A percentile compares a stretch with the other conserved stretches of the same genome.
Conservation (phyloP, 495 filamentous ascomycete species). For the Aspergillus hancockii region DNA sequence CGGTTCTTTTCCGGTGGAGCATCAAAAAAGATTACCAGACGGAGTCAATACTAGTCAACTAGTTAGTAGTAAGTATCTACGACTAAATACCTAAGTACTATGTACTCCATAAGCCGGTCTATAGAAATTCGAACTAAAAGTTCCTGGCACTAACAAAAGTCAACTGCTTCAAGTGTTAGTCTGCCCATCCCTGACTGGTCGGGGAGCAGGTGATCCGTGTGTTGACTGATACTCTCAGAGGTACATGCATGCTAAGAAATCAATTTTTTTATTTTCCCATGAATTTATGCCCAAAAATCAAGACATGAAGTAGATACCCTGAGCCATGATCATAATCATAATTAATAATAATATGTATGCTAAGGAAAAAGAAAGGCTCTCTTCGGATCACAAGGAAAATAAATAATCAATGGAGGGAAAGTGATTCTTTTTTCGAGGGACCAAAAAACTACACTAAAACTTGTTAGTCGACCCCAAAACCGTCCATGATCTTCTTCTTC, state of each 20-base stretch:
- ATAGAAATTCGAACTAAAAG: background rate
- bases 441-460: constrained; percentile 1
- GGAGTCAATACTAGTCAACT: background rate
- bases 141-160: background rate
- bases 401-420: background rate
- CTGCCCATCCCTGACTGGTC: constrained; percentile 1
- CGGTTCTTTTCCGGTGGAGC: constrained; percentile 6
- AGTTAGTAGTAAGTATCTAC: too few species aligned
- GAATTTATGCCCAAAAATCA: too few species aligned
- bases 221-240: background rate
- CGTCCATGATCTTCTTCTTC: constrained; percentile 1
- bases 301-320: too few species aligned
- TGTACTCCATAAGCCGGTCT: too few species aligned
- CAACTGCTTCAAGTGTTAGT: too few species aligned
- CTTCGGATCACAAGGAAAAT: background rate
- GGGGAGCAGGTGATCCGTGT: constrained; percentile 5
- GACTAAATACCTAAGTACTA: too few species aligned
- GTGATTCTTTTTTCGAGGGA: constrained; percentile 1
- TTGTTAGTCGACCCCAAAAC: background rate
- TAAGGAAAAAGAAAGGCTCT: background rate
- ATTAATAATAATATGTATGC: too few species aligned
- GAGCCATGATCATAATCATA: background rate
- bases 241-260: too few species aligned
- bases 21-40: background rate
- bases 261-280: background rate